Conservation (phyloP, 768 basidiomycete species). For the Roridomyces roridus region DNA sequence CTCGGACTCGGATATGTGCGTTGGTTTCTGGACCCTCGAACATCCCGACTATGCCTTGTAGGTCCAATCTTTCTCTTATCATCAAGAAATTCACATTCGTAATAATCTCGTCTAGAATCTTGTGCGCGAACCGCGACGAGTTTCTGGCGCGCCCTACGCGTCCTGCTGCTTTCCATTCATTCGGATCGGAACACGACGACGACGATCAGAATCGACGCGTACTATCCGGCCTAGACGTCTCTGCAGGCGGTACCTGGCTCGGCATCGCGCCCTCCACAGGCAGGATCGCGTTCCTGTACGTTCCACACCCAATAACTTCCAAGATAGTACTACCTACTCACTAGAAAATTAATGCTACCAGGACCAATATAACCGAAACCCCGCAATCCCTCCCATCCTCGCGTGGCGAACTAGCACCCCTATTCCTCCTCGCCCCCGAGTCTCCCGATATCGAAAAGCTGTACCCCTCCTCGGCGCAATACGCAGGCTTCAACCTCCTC, state of each 20-base stretch:
- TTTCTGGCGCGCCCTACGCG: slow-evolving; percentile 68
- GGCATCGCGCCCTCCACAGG: slow-evolving; percentile 67
- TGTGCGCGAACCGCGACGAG: slow-evolving; percentile 83
- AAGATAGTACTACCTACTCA: too few relatives aligned
- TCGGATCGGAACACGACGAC: slow-evolving; percentile 40
- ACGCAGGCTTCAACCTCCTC: slow-evolving; percentile 84
- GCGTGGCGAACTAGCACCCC: slow-evolving; percentile 71
- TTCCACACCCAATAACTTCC: slow-evolving; percentile 2
- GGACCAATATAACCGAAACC: slow-evolving; percentile 85
- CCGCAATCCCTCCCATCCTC: slow-evolving; percentile 54
- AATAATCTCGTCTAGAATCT: slow-evolving; percentile 69
- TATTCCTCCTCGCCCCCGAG: slow-evolving; percentile 68
- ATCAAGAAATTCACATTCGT: too few relatives aligned
- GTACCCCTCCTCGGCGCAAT: slow-evolving; percentile 54
- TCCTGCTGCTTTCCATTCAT: slow-evolving; percentile 72
- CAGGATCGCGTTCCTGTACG: slow-evolving; percentile 76
- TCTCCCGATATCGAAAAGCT: slow-evolving; percentile 57
- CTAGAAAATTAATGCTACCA: slow-evolving; percentile 22
- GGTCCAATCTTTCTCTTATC: slow-evolving; percentile 36
- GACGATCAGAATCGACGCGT: slow-evolving; percentile 39
- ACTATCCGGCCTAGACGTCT: slow-evolving; percentile 76
- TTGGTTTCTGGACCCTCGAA: slow-evolving; percentile 78
- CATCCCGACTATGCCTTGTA: slow-evolving; percentile 83
- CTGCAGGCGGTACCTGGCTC: slow-evolving; percentile 85
- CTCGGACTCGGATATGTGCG: too few relatives aligned